phyloP scores from a whole-genome alignment of 108 stramenopile genomes.

The Pseudonitzschia pungens region DNA sequence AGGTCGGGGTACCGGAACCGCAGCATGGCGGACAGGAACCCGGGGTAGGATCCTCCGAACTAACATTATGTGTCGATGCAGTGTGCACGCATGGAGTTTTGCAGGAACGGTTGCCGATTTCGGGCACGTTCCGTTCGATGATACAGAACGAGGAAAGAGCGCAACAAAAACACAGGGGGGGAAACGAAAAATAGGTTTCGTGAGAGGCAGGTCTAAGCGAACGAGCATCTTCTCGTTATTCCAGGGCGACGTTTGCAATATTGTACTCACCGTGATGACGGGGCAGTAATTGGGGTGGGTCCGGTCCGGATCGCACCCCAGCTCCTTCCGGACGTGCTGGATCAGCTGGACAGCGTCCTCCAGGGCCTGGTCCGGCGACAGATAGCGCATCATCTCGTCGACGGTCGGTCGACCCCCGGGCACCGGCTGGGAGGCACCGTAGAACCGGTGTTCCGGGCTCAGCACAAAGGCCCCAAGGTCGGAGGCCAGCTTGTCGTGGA shows the following conservation, averaged over 20 bases:
- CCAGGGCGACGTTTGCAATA: too few species aligned
- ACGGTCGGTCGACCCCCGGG: conserved; percentile 11
- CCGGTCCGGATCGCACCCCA: conserved; percentile 24
- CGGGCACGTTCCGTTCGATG: too few species aligned
- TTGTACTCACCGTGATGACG: conserved; percentile 53
- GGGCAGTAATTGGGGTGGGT: conserved; percentile 63
- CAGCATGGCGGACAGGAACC: conserved; percentile 72
- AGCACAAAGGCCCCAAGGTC: conserved; percentile 56
- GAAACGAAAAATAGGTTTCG: neutral
- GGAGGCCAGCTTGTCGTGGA: conserved; percentile 38
- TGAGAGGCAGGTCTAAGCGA: neutral
- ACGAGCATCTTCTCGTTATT: too few species aligned
- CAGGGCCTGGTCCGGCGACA: conserved; percentile 57
- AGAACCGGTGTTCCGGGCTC: conserved; percentile 65
- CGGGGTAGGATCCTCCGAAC: conserved; percentile 78
- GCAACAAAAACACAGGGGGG: neutral
- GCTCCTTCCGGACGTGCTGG: conserved; percentile 9
- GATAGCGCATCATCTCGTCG: conserved; percentile 27
- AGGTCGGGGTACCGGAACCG: conserved; percentile 62
- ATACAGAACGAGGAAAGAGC: too few species aligned
- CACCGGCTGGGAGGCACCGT: conserved; percentile 48
- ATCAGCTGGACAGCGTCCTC: conserved; percentile 26
- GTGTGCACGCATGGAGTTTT: too few species aligned
- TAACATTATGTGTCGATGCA: too few species aligned
- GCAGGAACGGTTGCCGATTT: too few species aligned